Conservation (phyloP, 2,329 filamentous ascomycete genomes). For the Aquanectria penicillioides region DNA sequence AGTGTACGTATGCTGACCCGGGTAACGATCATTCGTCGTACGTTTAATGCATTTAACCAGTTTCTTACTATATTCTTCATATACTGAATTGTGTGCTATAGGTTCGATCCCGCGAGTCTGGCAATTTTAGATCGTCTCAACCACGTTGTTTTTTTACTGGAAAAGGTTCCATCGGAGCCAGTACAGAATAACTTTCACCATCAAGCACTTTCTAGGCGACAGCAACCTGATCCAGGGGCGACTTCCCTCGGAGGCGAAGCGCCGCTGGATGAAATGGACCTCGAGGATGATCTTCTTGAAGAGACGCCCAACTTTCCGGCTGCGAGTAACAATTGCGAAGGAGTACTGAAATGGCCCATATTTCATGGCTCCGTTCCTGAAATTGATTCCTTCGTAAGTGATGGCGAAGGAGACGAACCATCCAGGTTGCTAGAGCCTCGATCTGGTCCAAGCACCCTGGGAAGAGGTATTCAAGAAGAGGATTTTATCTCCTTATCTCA, state of each 20-base stretch:
- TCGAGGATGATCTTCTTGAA: slow-evolving; percentile 9
- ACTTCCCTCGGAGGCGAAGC: background rate
- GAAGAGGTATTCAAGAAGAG: slow-evolving; percentile 18
- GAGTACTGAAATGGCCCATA: slow-evolving; percentile 16
- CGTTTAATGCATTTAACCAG: background rate
- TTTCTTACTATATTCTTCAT: background rate
- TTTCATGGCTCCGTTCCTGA: background rate
- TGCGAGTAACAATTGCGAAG: slow-evolving; percentile 13
- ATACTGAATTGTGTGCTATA: background rate
- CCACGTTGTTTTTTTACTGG: slow-evolving; percentile 18
- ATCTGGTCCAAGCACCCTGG: background rate
- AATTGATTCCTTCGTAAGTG: slow-evolving; percentile 12
- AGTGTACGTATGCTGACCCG: slow-evolving; percentile 18
- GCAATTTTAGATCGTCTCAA: slow-evolving; percentile 21
- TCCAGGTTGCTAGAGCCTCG: background rate
- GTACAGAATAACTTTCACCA: background rate
- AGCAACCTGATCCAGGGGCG: background rate
- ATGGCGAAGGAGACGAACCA: background rate
- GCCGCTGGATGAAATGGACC: background rate
- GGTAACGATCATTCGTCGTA: slow-evolving; percentile 24
- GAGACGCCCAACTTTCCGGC: slow-evolving; percentile 18
- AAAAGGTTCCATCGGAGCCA: background rate
- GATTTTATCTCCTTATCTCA: slow-evolving; percentile 15
- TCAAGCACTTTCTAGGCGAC: background rate
- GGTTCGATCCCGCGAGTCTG: slow-evolving; percentile 21